A percentile compares a stretch with the other conserved stretches of the same genome.
These are phyloP conservation scores for Silene coronaria DNA, from an alignment of 179 eudicot species.

Conservation along the genomic window DNA sequence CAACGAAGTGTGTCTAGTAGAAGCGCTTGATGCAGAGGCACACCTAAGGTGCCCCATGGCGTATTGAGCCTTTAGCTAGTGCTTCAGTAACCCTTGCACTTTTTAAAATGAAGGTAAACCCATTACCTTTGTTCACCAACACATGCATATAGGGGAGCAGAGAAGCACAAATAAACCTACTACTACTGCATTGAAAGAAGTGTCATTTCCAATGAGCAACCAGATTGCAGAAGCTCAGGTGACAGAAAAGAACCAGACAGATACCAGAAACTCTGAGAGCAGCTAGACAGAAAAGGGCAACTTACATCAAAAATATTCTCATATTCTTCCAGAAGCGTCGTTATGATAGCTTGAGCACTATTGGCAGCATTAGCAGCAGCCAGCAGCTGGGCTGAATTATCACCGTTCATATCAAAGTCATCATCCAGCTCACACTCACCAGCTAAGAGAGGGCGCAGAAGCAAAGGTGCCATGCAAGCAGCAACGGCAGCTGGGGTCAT, in stretches of 20 bases:
- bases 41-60: no score
- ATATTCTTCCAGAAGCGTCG: constrained; percentile 86
- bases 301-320: constrained; percentile 86
- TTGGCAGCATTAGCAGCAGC: constrained; percentile 99
- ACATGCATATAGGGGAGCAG: neutral
- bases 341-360: constrained; percentile 85
- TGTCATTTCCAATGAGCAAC: neutral
- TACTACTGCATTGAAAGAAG: neutral
- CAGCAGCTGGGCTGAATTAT: constrained; percentile 89
- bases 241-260: neutral
- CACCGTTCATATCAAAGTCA: constrained; percentile 77
- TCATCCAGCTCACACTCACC: constrained; percentile 97
- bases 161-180: neutral
- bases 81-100: no score
- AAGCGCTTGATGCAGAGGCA: no score
- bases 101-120: no score
- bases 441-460: constrained; percentile 92
- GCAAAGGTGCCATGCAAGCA: constrained; percentile 99
- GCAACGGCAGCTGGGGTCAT: constrained; percentile 97
- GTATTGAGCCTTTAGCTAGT: no score
- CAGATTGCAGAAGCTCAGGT: neutral
- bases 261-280: neutral
- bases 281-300: neutral
- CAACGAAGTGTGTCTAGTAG: no score
- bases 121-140: neutral